Conservation (phyloP, 305 asterid species). For the Fraxinus sp. region DNA sequence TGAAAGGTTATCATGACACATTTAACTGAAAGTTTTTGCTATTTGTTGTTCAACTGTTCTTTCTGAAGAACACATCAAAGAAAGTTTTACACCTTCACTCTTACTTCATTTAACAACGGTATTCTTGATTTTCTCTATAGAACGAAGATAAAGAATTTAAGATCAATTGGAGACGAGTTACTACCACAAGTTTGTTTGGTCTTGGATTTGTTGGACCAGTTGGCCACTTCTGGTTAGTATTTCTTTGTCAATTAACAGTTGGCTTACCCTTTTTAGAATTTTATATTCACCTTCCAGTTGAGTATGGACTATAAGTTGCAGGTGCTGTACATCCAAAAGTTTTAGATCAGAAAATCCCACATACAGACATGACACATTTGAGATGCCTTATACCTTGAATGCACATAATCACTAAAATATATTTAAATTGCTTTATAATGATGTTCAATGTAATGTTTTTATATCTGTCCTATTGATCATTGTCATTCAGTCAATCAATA, state of each 20-base stretch:
- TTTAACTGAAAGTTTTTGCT: not conserved
- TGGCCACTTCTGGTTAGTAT: constrained; percentile 89
- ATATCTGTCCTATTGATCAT: not conserved
- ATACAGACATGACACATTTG: not conserved
- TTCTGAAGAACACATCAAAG: constrained; percentile 4
- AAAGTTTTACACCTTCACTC: constrained; percentile 11
- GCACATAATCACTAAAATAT: constrained; percentile 1
- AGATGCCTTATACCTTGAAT: not conserved
- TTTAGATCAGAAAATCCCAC: constrained; percentile 3
- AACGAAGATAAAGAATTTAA: constrained; percentile 55
- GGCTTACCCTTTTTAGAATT: not conserved
- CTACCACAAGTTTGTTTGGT: constrained; percentile 77
- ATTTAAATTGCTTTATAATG: constrained; percentile 5
- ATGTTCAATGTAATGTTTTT: constrained; percentile 4
- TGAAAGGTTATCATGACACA: not conserved
- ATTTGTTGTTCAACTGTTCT: not conserved
- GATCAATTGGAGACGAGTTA: constrained; percentile 88
- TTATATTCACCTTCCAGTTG: constrained; percentile 10
- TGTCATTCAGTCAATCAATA: constrained; percentile 10
- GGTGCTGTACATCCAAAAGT: not conserved
- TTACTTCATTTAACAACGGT: constrained; percentile 7
- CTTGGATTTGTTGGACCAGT: constrained; percentile 92
- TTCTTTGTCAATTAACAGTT: constrained; percentile 12
- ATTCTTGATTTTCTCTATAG: constrained; percentile 35
- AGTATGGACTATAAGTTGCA: not conserved